A percentile compares a stretch with the other conserved stretches of the same genome.
Conservation (phyloP, 345 rosid species). For the Pseudoturritis turrita region DNA sequence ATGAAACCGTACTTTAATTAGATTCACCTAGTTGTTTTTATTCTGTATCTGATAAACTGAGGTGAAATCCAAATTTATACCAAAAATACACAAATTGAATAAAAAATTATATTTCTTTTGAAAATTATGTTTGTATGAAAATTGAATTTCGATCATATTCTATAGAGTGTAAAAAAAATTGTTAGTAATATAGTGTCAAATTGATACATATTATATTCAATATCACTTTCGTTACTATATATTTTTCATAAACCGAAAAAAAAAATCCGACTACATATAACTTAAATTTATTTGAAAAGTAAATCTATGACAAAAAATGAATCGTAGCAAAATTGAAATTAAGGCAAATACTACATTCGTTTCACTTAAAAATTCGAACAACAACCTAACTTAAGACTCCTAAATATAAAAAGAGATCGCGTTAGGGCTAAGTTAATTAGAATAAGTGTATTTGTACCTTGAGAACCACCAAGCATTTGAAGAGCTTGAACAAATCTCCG, state of each 20-base stretch:
- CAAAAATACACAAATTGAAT: background rate
- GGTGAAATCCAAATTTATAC: background rate
- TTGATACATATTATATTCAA: background rate
- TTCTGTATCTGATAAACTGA: background rate
- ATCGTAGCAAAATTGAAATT: background rate
- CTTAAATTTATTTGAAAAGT: background rate
- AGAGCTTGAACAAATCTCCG: conserved; percentile 93
- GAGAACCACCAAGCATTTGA: conserved; percentile 99
- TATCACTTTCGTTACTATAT: background rate
- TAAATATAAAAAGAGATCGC: no score
- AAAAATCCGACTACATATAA: background rate
- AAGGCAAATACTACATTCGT: background rate
- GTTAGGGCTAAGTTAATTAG: no score
- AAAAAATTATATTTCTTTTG: background rate
- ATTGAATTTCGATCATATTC: background rate
- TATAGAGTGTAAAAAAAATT: background rate
- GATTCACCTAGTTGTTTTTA: background rate
- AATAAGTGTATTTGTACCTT: conserved; percentile 55
- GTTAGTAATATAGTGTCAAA: background rate
- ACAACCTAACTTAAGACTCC: background rate
- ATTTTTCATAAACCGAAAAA: background rate
- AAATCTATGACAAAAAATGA: background rate
- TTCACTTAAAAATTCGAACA: background rate
- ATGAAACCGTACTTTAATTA: background rate
- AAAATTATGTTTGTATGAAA: background rate